Conservation (phyloP, 176 grass and related monocot genomes). For the Zizania latifolia region DNA sequence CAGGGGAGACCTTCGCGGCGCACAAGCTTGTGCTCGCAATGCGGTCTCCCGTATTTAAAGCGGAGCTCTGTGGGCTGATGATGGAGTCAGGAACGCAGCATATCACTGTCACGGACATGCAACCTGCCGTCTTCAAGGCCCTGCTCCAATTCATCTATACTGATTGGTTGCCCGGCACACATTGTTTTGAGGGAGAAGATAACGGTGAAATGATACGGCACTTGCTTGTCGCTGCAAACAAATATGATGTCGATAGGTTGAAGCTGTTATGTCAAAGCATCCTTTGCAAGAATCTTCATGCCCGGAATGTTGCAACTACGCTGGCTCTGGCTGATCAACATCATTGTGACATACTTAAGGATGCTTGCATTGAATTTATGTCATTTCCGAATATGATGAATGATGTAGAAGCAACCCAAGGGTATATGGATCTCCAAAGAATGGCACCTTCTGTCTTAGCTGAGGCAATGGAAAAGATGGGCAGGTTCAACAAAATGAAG, state of each 20-base stretch:
- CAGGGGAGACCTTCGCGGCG: background rate
- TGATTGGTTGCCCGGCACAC: background rate
- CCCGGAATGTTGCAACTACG: background rate
- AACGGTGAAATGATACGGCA: background rate
- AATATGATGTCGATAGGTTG: background rate
- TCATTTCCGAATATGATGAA: background rate
- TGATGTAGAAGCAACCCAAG: background rate
- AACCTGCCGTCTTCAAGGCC: constrained; percentile 7
- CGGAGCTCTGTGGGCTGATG: constrained; percentile 25
- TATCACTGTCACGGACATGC: background rate
- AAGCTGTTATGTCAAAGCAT: background rate
- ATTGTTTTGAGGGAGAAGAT: background rate
- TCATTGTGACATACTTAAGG: background rate
- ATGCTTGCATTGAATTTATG: constrained; percentile 6
- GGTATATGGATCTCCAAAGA: background rate
- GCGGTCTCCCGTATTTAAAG: constrained; percentile 24
- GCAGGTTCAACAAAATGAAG: background rate
- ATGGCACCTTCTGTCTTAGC: background rate
- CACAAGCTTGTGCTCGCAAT: constrained; percentile 32
- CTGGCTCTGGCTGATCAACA: background rate
- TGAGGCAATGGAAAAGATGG: background rate
- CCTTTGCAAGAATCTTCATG: background rate
- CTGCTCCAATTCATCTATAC: constrained; percentile 31
- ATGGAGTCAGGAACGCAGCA: background rate
- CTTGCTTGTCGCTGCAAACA: constrained; percentile 23